Evolutionary conservation across 1,284 basidiomycete genomes (phyloP).

Genomic region (Phenoliferia sp.): DNA sequence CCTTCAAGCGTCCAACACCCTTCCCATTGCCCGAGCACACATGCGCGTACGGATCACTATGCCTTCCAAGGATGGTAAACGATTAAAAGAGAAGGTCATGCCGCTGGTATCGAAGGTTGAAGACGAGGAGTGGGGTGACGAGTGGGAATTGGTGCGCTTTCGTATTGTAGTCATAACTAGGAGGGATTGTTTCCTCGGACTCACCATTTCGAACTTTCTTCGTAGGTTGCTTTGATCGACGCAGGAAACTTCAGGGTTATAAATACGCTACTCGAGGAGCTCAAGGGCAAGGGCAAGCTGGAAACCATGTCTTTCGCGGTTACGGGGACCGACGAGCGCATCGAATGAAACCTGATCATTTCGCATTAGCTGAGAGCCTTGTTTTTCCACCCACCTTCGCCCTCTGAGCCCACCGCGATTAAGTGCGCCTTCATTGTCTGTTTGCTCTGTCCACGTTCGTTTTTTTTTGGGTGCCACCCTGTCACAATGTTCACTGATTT

Average conservation of each 20-base stretch:
- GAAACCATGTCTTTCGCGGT: conserved; percentile 75
- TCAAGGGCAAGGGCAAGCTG: conserved; percentile 70
- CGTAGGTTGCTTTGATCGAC: conserved; percentile 81
- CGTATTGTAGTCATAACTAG: no score
- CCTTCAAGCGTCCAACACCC: conserved; percentile 69
- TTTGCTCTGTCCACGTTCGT: no score
- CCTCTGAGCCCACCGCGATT: no score
- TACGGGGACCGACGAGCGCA: conserved; percentile 23
- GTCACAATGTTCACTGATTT: no score
- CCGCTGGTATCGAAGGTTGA: conserved; percentile 78
- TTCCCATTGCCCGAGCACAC: conserved; percentile 84
- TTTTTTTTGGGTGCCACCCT: no score
- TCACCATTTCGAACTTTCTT: not conserved
- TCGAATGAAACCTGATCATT: conserved; percentile 27
- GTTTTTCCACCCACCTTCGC: no score
- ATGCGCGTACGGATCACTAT: conserved; percentile 87
- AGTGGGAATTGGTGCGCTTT: conserved; percentile 84
- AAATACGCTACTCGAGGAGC: conserved; percentile 79
- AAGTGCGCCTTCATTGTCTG: no score
- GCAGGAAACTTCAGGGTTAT: conserved; percentile 85
- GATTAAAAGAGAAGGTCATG: conserved; percentile 65
- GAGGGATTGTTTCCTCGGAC: not conserved
- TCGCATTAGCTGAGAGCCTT: no score
- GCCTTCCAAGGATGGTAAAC: conserved; percentile 66
- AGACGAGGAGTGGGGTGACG: conserved; percentile 66